phyloP scores from a whole-genome alignment of 2,329 filamentous ascomycete genomes.

The Ceratocystis ficicola region DNA sequence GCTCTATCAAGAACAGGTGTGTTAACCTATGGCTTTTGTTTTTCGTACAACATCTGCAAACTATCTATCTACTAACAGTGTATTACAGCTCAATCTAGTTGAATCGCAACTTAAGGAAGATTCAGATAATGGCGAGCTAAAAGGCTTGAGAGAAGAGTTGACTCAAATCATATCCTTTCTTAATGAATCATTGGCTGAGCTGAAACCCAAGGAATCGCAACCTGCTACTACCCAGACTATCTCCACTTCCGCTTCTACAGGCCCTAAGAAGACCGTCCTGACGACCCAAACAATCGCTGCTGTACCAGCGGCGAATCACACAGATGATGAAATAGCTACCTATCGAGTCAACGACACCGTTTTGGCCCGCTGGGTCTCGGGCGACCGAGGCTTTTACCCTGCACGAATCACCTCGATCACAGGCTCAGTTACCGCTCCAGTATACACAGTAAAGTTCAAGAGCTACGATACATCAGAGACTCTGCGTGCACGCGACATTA shows the following conservation, averaged over 20 bases:
- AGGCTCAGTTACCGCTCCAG: conserved; percentile 76
- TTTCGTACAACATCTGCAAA: conserved; percentile 6
- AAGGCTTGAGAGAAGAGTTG: conserved; percentile 67
- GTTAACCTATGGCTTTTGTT: conserved; percentile 22
- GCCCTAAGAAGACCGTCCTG: conserved; percentile 12
- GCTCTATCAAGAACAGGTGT: conserved; percentile 46
- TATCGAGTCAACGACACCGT: conserved; percentile 86
- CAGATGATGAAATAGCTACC: conserved; percentile 41
- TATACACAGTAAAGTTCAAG: conserved; percentile 93
- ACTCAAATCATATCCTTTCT: conserved; percentile 68
- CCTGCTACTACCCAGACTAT: conserved; percentile 36
- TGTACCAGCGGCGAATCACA: conserved; percentile 26
- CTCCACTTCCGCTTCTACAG: conserved; percentile 39
- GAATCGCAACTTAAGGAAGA: conserved; percentile 64
- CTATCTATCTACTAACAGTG: conserved; percentile 23
- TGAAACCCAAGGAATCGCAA: conserved; percentile 44
- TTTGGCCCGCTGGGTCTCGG: conserved; percentile 79
- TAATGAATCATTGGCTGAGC: conserved; percentile 68
- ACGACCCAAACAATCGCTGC: neutral
- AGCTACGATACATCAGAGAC: conserved; percentile 79
- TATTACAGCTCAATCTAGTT: conserved; percentile 60
- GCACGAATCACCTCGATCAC: conserved; percentile 89
- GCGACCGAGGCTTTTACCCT: conserved; percentile 82
- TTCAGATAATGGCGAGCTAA: conserved; percentile 66
- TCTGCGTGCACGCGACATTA: conserved; percentile 68